Evolutionary conservation across 352 stramenopile species (phyloP).

Genomic region (Phytophthora pini): DNA sequence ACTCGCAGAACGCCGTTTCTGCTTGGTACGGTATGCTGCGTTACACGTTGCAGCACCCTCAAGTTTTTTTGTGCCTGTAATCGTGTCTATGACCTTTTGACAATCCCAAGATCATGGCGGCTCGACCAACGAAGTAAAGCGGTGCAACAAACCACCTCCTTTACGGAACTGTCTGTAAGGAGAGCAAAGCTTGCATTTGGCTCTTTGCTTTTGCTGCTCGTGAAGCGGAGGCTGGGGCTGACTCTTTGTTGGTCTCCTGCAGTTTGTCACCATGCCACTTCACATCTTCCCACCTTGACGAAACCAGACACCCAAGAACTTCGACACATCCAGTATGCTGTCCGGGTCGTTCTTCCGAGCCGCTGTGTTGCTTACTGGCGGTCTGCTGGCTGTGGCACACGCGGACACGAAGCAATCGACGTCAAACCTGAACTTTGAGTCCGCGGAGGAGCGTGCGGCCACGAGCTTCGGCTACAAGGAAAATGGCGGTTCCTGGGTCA

Average conservation of each 20-base stretch:
- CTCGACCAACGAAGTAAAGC: constrained; percentile 13
- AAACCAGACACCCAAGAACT: not conserved
- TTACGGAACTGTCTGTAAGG: constrained; percentile 4
- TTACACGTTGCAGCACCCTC: constrained; percentile 4
- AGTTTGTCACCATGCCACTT: constrained; percentile 17
- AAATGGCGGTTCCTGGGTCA: constrained; percentile 43
- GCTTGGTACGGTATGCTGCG: not conserved
- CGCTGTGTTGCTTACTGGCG: constrained; percentile 22
- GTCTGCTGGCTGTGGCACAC: constrained; percentile 15
- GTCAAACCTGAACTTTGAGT: constrained; percentile 33
- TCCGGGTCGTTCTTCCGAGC: constrained; percentile 23
- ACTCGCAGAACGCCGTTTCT: not conserved
- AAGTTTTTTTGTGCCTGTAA: constrained; percentile 13
- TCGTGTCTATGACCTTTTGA: constrained; percentile 9
- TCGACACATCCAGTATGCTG: constrained; percentile 20
- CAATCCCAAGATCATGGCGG: constrained; percentile 8
- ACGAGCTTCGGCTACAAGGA: constrained; percentile 48
- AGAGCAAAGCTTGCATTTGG: constrained; percentile 23
- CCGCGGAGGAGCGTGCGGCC: constrained; percentile 16
- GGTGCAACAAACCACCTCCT: not conserved
- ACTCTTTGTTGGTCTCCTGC: constrained; percentile 6
- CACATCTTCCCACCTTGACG: constrained; percentile 18
- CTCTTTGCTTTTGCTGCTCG: constrained; percentile 16
- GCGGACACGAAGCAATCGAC: constrained; percentile 31
- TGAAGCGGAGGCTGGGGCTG: constrained; percentile 1